Base-by-base conservation (phyloP, 2,329 filamentous ascomycete genomes). In the Fusarium xylarioides region DNA sequence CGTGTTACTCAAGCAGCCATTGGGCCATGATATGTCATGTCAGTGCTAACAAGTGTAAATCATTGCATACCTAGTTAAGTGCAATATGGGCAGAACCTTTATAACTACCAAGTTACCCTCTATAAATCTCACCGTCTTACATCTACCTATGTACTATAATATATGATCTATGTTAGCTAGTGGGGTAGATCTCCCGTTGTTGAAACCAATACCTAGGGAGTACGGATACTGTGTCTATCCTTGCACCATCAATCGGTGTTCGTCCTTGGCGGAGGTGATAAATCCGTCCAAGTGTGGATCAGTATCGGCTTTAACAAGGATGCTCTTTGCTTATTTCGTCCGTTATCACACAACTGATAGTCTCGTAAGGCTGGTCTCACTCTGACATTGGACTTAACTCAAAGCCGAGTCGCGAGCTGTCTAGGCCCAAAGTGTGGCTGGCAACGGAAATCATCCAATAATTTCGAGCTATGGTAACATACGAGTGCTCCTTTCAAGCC, bases 391-490 rank as follows among this genome's bases (percentile, higher is more conserved):
- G 64, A 76, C 57, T 76, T 71, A 77, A 75, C 62, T 35, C 54
- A 73, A 73, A 61, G 68, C 76, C 76, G 74, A 78, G 71, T 50
- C 73, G 75, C 76, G 75, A 76, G 65, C 32, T 53, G 42, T 35
- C 66, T 66, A 70, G 55, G 37, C 60, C 66, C 38, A 53, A 66
- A 34, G 14, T 34, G 66, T 56, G 35, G 34, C 32, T 15, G 34
- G 26, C 15, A 32, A 16, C 34, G n/a, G 7, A 52, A 40, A 42
- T n/a, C 38, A 11, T 52, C 68, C 69, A 71, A 71, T 64, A 12
- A 23, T 44, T 16, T n/a, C 18, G 23, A 40, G 46, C 19, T 37
- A 30, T 28, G 37, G 53, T 37, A 19, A 26, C 43, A 40, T 28
- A 32, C 4, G 12, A 26, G 34, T 46, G 21, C 44, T 63, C 23